Base-by-base conservation (phyloP, 768 basidiomycete genomes). In the Leccinum truebloodii region DNA sequence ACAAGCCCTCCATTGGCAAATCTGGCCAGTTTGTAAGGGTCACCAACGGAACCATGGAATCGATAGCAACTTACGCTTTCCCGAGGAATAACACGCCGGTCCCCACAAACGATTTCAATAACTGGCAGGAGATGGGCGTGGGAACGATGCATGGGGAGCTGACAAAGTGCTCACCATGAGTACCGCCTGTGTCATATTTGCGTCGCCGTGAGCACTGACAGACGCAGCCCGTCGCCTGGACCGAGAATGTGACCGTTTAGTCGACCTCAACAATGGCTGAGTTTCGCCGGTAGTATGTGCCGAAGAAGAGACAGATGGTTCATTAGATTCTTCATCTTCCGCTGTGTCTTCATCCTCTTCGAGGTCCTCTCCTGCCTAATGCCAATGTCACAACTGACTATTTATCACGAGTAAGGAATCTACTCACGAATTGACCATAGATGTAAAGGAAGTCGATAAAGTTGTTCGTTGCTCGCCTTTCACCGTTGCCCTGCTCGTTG, bases 71-170 rank as follows among this genome's bases (percentile, higher is more conserved):
- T 68, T 73, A 94, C 90, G 88, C 97, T 77, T 93, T 96, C 55
- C 94, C 97, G 28, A 99, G 83, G 78, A 99, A 98, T 37, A 99
- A 73, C 10, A 99, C 90, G 16, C 96, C 96, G 14, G 96, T 98
- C 22, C 96, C 96, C 52, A 98, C 87, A 67, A 98, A 98, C 1
- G 90, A 86, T 76, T 98, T 98, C 60, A 97, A 77, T 57, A 98
- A 76, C 93, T 95, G 41, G 61, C 44, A 18, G 32, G n/a, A 35
- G 34, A 55, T 28, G 18, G 12, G 3, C 28, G 52, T 62, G 32
- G 52, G 26, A 46, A 60, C 54, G 52, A 52, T 60, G 52, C 61
- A 32, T 6, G 20, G 34, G 28, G 20, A 55, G 26, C 7, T 26
- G 51, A 63, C 9, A 7, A 20, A 30, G 46, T 20, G 71, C 84